phyloP scores from a whole-genome alignment of 352 stramenopile species.

The Globisporangium solare region DNA sequence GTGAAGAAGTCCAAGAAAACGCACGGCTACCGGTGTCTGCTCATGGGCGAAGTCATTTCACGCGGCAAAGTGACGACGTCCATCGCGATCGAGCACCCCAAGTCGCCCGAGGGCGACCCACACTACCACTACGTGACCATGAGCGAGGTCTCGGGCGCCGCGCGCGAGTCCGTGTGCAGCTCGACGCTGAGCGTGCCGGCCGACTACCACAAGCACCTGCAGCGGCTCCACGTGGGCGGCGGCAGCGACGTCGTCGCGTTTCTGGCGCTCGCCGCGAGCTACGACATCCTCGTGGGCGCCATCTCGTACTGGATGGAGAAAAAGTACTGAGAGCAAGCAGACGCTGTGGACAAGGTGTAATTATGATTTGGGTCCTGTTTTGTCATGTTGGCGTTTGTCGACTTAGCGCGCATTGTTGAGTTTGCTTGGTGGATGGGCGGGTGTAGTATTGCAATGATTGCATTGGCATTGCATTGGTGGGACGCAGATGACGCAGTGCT shows the following conservation, averaged over 20 bases:
- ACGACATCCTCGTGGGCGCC: slow-evolving; percentile 72
- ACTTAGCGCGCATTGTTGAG: too few species aligned
- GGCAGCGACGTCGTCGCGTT: slow-evolving; percentile 75
- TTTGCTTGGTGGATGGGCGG: neutral
- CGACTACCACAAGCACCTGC: slow-evolving; percentile 62
- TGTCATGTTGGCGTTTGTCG: too few species aligned
- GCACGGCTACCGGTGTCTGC: slow-evolving; percentile 58
- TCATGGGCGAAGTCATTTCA: slow-evolving; percentile 81
- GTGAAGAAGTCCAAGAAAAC: slow-evolving; percentile 70
- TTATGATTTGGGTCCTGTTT: too few species aligned
- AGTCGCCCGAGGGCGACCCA: slow-evolving; percentile 37
- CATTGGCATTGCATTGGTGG: slow-evolving; percentile 25
- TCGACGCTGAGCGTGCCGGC: slow-evolving; percentile 67
- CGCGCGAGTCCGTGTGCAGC: slow-evolving; percentile 60
- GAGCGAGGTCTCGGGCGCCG: slow-evolving; percentile 61
- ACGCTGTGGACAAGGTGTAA: too few species aligned
- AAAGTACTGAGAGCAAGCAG: slow-evolving; percentile 65
- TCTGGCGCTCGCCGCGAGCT: slow-evolving; percentile 63
- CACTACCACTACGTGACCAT: slow-evolving; percentile 76
- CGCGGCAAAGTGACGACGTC: slow-evolving; percentile 74
- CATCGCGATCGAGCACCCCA: slow-evolving; percentile 60
- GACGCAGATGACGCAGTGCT: neutral
- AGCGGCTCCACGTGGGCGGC: slow-evolving; percentile 68
- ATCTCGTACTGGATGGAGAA: slow-evolving; percentile 73
- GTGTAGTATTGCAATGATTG: slow-evolving; percentile 2